These are phyloP conservation scores for Mortierella claussenii DNA, from an alignment of 192 early-diverging fungal genomes.

Conservation along the genomic window DNA sequence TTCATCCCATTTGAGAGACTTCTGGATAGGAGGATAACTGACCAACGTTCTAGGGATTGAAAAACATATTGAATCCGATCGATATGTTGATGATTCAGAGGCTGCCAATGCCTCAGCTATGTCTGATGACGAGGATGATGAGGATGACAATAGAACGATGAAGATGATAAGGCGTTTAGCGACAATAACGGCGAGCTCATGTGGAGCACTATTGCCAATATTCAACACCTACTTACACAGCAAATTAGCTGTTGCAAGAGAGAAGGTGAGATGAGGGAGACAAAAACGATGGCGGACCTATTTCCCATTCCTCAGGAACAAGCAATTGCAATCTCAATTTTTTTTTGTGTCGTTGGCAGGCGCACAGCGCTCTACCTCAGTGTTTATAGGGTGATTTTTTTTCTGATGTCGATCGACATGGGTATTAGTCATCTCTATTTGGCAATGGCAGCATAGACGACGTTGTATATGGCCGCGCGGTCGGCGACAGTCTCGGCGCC, in stretches of 20 bases:
- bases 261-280: background rate
- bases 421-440: background rate
- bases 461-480: conserved; percentile 40
- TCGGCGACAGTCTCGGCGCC: conserved; percentile 23
- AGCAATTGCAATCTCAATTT: too few relatives aligned
- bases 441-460: conserved; percentile 23
- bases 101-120: too few relatives aligned
- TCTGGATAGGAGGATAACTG: background rate
- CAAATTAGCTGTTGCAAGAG: background rate
- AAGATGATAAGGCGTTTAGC: too few relatives aligned
- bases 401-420: background rate
- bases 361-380: background rate
- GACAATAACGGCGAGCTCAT: too few relatives aligned
- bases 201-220: too few relatives aligned
- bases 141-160: too few relatives aligned
- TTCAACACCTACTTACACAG: background rate
- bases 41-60: too few relatives aligned
- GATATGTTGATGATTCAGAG: too few relatives aligned
- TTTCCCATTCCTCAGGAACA: background rate
- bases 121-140: too few relatives aligned
- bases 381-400: background rate
- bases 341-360: too few relatives aligned
- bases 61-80: too few relatives aligned
- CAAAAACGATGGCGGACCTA: background rate
- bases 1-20: too few relatives aligned